phyloP scores from a whole-genome alignment of 495 filamentous ascomycete genomes.

The Aspergillus taichungensis region DNA sequence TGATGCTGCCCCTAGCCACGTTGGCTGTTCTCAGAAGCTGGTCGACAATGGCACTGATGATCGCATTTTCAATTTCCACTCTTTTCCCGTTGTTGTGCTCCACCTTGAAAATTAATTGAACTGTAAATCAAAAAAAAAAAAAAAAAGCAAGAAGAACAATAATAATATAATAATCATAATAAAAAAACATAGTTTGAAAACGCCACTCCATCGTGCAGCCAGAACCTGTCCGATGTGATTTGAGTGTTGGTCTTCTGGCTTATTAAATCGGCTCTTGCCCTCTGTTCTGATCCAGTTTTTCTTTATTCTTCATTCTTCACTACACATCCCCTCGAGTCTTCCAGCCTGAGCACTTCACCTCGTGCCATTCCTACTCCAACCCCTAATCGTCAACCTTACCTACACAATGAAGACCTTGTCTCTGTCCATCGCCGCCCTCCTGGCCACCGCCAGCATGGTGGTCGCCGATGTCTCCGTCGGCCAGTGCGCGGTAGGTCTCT shows the following conservation, averaged over 20 bases:
- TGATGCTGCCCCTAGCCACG: conserved; percentile 2
- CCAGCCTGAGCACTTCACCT: not conserved
- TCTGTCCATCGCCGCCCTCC: conserved; percentile 22
- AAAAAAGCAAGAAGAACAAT: too few species aligned
- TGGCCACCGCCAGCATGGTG: conserved; percentile 24
- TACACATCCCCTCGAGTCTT: not conserved
- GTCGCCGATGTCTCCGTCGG: conserved; percentile 21
- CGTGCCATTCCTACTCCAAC: not conserved
- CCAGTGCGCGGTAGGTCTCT: conserved; percentile 30
- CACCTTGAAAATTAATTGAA: too few species aligned
- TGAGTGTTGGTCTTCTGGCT: conserved; percentile 2
- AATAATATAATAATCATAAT: not conserved
- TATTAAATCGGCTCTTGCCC: conserved; percentile 10
- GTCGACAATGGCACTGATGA: too few species aligned
- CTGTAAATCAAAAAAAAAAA: too few species aligned
- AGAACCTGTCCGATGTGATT: conserved; percentile 2
- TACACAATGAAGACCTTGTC: conserved; percentile 36
- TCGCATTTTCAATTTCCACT: too few species aligned
- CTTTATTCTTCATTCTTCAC: conserved; percentile 2
- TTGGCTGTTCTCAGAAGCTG: not conserved
- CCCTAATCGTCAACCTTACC: not conserved
- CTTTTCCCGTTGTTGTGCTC: too few species aligned
- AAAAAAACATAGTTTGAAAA: not conserved
- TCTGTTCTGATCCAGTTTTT: not conserved
- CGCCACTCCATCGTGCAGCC: conserved; percentile 1